Percentiles rank a stretch among this genome's conserved stretches.
Conservation (phyloP, 306 rosid species). For the Ormosia emarginata region DNA sequence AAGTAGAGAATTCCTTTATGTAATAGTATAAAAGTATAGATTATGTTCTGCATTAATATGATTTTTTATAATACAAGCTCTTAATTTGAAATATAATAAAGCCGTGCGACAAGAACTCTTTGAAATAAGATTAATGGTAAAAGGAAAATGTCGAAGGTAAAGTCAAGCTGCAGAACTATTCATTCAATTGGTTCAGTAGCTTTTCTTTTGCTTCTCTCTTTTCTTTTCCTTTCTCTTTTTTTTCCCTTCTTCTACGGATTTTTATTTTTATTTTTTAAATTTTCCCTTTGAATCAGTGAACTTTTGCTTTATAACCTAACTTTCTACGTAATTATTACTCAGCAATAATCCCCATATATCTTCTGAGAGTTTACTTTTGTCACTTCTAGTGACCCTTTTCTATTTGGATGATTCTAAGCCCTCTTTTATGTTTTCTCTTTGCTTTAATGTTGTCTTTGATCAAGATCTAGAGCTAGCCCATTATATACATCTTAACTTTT, state of each 20-base stretch:
- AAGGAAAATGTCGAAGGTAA: constrained; percentile 23
- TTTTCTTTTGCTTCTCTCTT: constrained; percentile 22
- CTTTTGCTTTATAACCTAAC: constrained; percentile 53
- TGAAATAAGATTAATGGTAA: not conserved
- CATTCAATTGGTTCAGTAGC: constrained; percentile 19
- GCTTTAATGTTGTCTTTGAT: constrained; percentile 36
- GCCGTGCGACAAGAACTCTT: not conserved
- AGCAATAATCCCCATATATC: constrained; percentile 42
- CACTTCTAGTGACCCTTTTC: constrained; percentile 29
- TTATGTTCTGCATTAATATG: too few species aligned
- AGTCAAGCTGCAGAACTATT: constrained; percentile 26
- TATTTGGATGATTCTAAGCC: constrained; percentile 29
- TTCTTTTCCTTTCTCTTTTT: constrained; percentile 15
- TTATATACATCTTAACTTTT: constrained; percentile 46
- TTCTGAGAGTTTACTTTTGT: constrained; percentile 38
- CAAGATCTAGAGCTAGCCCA: constrained; percentile 31
- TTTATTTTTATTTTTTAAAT: not conserved
- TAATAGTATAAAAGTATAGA: too few species aligned
- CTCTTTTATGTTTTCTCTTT: constrained; percentile 41
- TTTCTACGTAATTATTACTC: constrained; percentile 67
- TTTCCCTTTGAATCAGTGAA: constrained; percentile 22
- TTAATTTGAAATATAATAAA: not conserved
- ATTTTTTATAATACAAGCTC: too few species aligned
- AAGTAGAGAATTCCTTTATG: too few species aligned
- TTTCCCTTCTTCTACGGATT: not conserved